Base-by-base conservation (phyloP, 2,329 filamentous ascomycete species). In the Metarhizium sp. region DNA sequence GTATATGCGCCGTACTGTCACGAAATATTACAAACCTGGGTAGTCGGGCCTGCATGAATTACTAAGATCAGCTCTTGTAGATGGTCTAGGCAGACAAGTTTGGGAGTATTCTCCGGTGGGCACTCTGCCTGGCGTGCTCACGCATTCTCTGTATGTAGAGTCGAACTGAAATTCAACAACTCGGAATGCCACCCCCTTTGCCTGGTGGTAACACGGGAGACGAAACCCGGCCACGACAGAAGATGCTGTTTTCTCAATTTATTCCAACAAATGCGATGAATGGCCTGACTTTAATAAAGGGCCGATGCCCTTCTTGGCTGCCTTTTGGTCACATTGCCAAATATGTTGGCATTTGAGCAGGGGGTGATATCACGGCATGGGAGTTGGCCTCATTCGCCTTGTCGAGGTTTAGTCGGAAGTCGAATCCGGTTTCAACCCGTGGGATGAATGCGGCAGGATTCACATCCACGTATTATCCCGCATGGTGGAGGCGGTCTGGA, bases 221-320 rank as follows among this genome's bases (percentile, higher is more conserved):
- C 48, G 34, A 48, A 49, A 58, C 36, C 40, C 46, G 51, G 56
- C 55, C 46, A 52, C 56, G 10, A 10, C 49, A 52, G 51, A 52
- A 47, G 34, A 29, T 47, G 40, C 47, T 38, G 48, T 46, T 53
- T 34, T 50, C 51, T 55, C 18, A 13, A 53, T 49, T 42, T 45
- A 48, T 51, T 56, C 53, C 51, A 36, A 46, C 20, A 25, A 38
- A 54, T 25, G 51, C 7, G 36, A 13, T 34, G 32, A 51, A 54
- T 56, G 56, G 53, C 51, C 48, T 56, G 56, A 55, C 51, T 46
- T 58, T 55, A 47, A 53, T 43, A 51, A 56, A 58, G 54, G 51
- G 54, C 56, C 56, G 56, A 58, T 49, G 50, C 50, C 14, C n/a
- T 25, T 36, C 36, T 29, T 46, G 34, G n/a, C 46, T 40, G 45